Conservation (phyloP, 495 filamentous ascomycete species). For the Penicillium argentinense region DNA sequence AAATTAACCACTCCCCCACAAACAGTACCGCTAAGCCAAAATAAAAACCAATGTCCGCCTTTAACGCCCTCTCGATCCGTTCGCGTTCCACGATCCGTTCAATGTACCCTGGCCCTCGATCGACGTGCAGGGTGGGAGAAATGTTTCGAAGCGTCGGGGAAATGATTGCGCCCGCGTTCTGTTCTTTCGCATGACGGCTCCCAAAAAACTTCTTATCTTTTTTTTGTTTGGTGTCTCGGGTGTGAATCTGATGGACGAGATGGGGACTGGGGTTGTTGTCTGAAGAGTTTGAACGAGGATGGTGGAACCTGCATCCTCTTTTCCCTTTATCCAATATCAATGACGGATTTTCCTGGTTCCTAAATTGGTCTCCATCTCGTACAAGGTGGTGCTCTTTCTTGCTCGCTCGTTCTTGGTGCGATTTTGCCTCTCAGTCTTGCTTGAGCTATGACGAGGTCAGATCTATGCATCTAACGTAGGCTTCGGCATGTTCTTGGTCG, state of each 20-base stretch:
- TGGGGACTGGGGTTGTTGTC: constrained; percentile 29
- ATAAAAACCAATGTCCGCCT: constrained; percentile 29
- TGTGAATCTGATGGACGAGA: constrained; percentile 22
- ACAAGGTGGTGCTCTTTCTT: no score
- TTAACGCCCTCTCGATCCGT: constrained; percentile 35
- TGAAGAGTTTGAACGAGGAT: constrained; percentile 30
- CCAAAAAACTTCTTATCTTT: constrained; percentile 20
- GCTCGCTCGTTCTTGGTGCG: no score
- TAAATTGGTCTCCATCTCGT: constrained; percentile 1
- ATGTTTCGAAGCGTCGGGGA: constrained; percentile 20
- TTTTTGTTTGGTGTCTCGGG: constrained; percentile 20
- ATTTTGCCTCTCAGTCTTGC: no score
- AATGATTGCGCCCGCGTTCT: constrained; percentile 16
- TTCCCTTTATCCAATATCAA: constrained; percentile 36
- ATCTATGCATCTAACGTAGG: no score
- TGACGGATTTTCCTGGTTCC: constrained; percentile 34
- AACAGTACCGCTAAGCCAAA: constrained; percentile 55
- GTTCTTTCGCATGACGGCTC: constrained; percentile 24
- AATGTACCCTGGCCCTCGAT: constrained; percentile 24
- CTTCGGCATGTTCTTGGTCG: no score
- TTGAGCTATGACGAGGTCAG: no score
- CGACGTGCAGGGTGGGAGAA: constrained; percentile 19
- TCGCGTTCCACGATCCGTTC: constrained; percentile 37
- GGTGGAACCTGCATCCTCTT: constrained; percentile 31
- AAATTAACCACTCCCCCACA: background rate